Base-by-base conservation (phyloP, 139 green algal genomes). In the Protoeuglena noctilucae region DNA sequence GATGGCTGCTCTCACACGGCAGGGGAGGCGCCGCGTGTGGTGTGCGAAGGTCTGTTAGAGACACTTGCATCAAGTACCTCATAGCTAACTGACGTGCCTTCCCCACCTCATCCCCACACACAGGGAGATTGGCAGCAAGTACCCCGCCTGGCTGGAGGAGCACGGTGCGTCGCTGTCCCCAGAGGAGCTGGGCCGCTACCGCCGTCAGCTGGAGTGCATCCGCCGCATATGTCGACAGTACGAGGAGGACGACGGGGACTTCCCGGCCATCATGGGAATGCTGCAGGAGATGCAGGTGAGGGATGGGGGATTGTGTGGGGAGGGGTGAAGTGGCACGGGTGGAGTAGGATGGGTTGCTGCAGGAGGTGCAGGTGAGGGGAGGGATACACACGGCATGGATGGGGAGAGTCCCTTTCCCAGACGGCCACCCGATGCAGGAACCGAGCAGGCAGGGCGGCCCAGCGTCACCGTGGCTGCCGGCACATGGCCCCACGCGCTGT, bases 41-140 rank as follows among this genome's bases (percentile, higher is more conserved):
- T 27, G 4, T 18, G 47, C 23, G 9, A 28, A 9, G 24, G 49
- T 6, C 49, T 30, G 18, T 23, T 3, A 18, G 27, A 55, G 7
- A 7, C 24, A 40, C 23, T 28, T 6, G 2, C 21, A 9, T 21
- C 0, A 9, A 27, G 14, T 17, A 18, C n/a, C 18, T 26, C 17
- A 53, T 26, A 28, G 47, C 24, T 41, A 40, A 56, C 31, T 50
- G 34, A 55, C 3, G 23, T 2, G 51, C 3, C 27, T 1, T 68
- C 45, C 64, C n/a, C n/a, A n/a, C n/a, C n/a, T n/a, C n/a, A n/a
- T n/a, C n/a, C n/a, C n/a, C n/a, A n/a, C n/a, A n/a, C n/a, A n/a
- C n/a, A n/a, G 79, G 71, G 84, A 93, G 24, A 90, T 93, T 45
- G 66, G 70, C 9, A 70, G 69, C 28, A 70, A 71, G 47, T 93